Percentiles rank a stretch among this genome's conserved stretches.
Evolutionary conservation across 1,284 basidiomycete genomes (phyloP).

Genomic region (Coniophora puteana): DNA sequence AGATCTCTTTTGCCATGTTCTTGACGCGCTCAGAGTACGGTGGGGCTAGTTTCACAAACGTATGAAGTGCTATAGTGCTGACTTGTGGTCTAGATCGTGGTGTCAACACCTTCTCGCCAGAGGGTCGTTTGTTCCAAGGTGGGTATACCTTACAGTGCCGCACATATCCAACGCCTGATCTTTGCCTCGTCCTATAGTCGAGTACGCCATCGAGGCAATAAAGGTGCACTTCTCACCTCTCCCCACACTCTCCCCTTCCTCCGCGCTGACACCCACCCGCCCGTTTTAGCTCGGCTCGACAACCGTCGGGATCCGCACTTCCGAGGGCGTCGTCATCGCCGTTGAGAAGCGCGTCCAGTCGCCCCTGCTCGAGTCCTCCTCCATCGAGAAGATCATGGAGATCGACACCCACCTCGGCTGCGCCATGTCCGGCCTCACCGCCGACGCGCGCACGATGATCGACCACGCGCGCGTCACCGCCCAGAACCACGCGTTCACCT

Average conservation of each 20-base stretch:
- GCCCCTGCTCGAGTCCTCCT: slow-evolving; percentile 90
- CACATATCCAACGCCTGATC: too few species aligned
- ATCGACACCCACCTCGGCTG: slow-evolving; percentile 96
- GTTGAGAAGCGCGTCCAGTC: slow-evolving; percentile 99
- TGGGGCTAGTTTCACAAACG: slow-evolving; percentile 26
- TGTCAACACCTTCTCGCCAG: slow-evolving; percentile 99
- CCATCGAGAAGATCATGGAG: slow-evolving; percentile 99
- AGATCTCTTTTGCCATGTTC: slow-evolving; percentile 57
- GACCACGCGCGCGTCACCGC: slow-evolving; percentile 98
- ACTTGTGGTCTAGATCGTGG: slow-evolving; percentile 69
- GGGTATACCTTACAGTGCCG: too few species aligned
- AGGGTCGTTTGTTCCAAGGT: slow-evolving; percentile 94
- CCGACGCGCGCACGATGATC: slow-evolving; percentile 99
- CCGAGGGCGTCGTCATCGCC: slow-evolving; percentile 88
- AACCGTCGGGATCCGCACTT: slow-evolving; percentile 89
- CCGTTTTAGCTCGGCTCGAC: slow-evolving; percentile 86
- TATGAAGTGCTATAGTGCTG: background rate
- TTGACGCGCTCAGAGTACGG: slow-evolving; percentile 93
- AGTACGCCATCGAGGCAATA: slow-evolving; percentile 99
- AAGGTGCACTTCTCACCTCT: slow-evolving; percentile 57
- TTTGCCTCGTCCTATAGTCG: too few species aligned
- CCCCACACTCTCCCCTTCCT: background rate
- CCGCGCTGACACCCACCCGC: background rate
- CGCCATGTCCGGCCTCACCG: slow-evolving; percentile 97
- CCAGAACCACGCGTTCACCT: slow-evolving; percentile 96